Evolutionary conservation across 169 alveolate species (phyloP).

Genomic region (Cryptosporidium bovis): DNA sequence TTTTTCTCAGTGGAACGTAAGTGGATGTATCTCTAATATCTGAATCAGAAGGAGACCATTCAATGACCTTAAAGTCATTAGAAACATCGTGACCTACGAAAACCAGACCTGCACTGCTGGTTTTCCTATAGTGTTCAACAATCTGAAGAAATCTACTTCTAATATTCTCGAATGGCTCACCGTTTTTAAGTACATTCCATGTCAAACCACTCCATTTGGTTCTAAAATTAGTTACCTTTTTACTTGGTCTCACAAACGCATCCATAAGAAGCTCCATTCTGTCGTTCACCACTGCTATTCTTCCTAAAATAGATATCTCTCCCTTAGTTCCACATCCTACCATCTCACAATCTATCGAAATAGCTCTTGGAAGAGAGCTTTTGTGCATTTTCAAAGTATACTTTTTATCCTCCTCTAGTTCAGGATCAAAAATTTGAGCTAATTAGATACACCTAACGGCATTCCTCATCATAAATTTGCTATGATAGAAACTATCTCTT

Average conservation of each 20-base stretch:
- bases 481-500: background rate
- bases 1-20: constrained; percentile 43
- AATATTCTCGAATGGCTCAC: constrained; percentile 48
- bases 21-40: constrained; percentile 66
- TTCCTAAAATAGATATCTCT: constrained; percentile 41
- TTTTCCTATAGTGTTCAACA: constrained; percentile 52
- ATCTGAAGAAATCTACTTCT: constrained; percentile 29
- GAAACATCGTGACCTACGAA: constrained; percentile 71
- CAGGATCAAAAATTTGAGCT: background rate
- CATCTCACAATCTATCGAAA: constrained; percentile 71
- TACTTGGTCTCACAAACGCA: constrained; percentile 64
- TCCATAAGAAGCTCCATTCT: constrained; percentile 60
- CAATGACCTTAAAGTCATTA: constrained; percentile 46
- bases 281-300: constrained; percentile 69
- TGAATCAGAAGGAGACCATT: constrained; percentile 63
- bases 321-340: constrained; percentile 73
- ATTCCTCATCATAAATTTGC: background rate
- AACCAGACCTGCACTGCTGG: constrained; percentile 50
- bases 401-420: background rate
- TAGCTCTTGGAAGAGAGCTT: constrained; percentile 50
- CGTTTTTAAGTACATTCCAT: constrained; percentile 49
- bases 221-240: constrained; percentile 55
- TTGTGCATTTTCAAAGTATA: background rate
- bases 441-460: background rate
- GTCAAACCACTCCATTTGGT: constrained; percentile 72